Evolutionary conservation across 179 eudicot species (phyloP).

Genomic region (Beta lomatogona): DNA sequence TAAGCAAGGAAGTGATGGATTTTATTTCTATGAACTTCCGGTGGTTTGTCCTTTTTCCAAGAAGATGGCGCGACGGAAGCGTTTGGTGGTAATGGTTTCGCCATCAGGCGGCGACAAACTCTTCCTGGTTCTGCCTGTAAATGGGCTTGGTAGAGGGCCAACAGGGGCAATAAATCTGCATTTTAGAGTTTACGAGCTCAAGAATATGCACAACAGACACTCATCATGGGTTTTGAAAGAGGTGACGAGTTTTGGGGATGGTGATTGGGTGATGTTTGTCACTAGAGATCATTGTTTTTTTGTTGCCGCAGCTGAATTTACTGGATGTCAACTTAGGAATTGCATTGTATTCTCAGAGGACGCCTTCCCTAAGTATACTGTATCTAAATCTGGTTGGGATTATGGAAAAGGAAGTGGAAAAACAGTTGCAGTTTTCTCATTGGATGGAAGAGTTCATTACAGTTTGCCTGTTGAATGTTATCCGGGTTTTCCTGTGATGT

Average conservation of each 20-base stretch:
- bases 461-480: neutral
- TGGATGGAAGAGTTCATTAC: slow-evolving; percentile 19
- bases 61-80: no score
- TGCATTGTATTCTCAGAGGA: slow-evolving; percentile 20
- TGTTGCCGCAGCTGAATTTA: slow-evolving; percentile 12
- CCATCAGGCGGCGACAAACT: no score
- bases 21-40: no score
- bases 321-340: slow-evolving; percentile 12
- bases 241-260: slow-evolving; percentile 3
- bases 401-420: neutral
- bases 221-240: slow-evolving; percentile 11
- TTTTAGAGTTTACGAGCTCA: slow-evolving; percentile 16
- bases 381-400: neutral
- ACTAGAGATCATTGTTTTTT: slow-evolving; percentile 26
- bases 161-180: no score
- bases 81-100: no score
- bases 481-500: neutral
- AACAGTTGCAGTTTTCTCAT: slow-evolving; percentile 7
- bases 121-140: neutral
- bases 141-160: no score
- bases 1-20: no score
- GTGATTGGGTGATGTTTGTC: slow-evolving; percentile 19
- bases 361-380: slow-evolving; percentile 17
- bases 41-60: no score
- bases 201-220: neutral